Base-by-base conservation (phyloP, 2,329 filamentous ascomycete species). In the Aphanoascus verrucosus region DNA sequence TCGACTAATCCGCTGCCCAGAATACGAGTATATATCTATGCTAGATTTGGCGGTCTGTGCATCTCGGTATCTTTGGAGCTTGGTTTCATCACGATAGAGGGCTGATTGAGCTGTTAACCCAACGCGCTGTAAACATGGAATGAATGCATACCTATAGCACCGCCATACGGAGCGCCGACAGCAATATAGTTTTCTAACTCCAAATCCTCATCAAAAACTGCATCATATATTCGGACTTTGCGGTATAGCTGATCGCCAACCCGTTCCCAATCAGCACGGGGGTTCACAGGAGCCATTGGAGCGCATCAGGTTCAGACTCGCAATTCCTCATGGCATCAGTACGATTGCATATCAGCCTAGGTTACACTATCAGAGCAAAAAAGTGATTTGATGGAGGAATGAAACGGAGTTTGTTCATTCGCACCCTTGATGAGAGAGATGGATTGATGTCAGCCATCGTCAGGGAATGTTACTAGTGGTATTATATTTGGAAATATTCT, bases 151-250 rank as follows among this genome's bases (percentile, higher is more conserved):
- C 90, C 90, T 75, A 97, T 77, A 66, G 93, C 90, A 64, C 93
- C 93, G 63, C 86, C 89, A 70, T 93, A 96, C 20, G 89, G 89
- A 67, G 93, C 94, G 65, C 90, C 93, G 55, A 85, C 84, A 64
- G 96, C 84, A 64, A 91, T 79, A 74, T 94, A 94, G 74, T 93
- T 94, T 75, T 96, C 90, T 61, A 98, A 80, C 73, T 98, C 90
- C 58, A 96, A 77, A 67, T 95, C 89, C 66, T 86, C 81, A 71
- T 95, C 89, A 69, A 97, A 98, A 59, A 97, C 81, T 60, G 84
- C 86, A 57, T 89, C 90, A 76, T 97, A 98, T 57, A 95, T 81
- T 70, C 91, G 86, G 54, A 87, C 84, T 75, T 94, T 96, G 69
- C 91, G 87, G 74, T 97, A 98, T 77, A 94, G 97, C 64, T 82